Percentiles rank a stretch among this genome's conserved stretches.
Conservation (phyloP, 176 grass and related monocot species). For the Zea mays region DNA sequence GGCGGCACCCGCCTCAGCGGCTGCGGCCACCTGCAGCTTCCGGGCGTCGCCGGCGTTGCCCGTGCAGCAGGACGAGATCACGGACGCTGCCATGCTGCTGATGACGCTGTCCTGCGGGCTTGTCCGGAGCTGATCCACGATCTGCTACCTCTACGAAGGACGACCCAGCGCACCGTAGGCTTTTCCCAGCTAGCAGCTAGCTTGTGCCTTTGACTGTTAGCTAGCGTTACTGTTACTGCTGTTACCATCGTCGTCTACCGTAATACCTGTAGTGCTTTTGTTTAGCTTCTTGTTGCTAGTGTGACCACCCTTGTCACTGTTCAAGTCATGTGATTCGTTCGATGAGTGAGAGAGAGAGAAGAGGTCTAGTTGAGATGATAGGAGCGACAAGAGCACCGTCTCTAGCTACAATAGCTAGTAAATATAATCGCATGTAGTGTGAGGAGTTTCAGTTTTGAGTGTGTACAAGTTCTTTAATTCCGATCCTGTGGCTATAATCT, state of each 20-base stretch:
- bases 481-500: conserved; percentile 24
- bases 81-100: conserved; percentile 88
- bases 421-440: conserved; percentile 23
- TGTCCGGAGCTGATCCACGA: conserved; percentile 63
- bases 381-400: conserved; percentile 9
- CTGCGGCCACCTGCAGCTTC: conserved; percentile 34
- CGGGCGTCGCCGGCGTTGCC: conserved; percentile 36
- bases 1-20: neutral
- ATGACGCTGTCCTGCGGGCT: conserved; percentile 88
- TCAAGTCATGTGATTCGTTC: conserved; percentile 46
- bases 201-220: conserved; percentile 24
- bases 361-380: conserved; percentile 12
- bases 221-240: conserved; percentile 8
- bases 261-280: conserved; percentile 39
- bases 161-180: conserved; percentile 19
- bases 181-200: conserved; percentile 36
- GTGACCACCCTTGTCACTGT: conserved; percentile 39
- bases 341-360: neutral
- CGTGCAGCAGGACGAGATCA: conserved; percentile 82
- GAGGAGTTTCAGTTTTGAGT: conserved; percentile 32
- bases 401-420: conserved; percentile 23
- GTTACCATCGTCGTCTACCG: conserved; percentile 7
- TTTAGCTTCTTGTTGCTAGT: conserved; percentile 46
- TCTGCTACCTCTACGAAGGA: neutral
- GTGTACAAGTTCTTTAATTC: neutral